Conservation (phyloP, 2,329 filamentous ascomycete genomes). For the Monosporascus sp. region DNA sequence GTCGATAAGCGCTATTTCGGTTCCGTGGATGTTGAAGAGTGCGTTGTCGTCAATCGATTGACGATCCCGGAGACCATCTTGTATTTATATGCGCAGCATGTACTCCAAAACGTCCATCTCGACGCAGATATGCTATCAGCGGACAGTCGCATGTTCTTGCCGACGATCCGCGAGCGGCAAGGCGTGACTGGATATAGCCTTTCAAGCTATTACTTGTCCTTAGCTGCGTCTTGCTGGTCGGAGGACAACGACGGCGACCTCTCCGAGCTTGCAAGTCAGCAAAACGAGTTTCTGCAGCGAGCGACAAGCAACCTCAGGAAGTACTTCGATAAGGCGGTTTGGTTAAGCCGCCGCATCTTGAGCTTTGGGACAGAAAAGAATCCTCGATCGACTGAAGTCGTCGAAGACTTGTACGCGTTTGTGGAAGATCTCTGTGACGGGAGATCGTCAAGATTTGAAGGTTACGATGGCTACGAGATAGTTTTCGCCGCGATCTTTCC, state of each 20-base stretch:
- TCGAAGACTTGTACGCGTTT: not conserved
- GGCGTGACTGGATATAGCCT: not conserved
- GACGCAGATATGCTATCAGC: constrained; percentile 15
- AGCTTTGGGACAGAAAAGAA: not conserved
- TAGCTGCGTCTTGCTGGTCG: not conserved
- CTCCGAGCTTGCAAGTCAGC: not conserved
- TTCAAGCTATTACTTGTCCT: not conserved
- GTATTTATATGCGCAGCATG: constrained; percentile 26
- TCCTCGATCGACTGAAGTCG: not conserved
- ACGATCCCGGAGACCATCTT: constrained; percentile 14
- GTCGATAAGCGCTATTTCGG: constrained; percentile 20
- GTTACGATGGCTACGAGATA: not conserved
- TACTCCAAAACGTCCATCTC: constrained; percentile 23
- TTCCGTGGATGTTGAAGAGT: constrained; percentile 12
- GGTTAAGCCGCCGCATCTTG: not conserved
- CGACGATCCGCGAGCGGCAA: not conserved
- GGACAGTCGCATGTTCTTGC: not conserved
- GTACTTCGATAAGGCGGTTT: not conserved
- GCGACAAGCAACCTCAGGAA: not conserved
- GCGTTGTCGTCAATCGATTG: constrained; percentile 23
- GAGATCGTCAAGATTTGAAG: not conserved
- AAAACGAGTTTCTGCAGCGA: not conserved
- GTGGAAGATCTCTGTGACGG: not conserved
- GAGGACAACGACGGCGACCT: not conserved
- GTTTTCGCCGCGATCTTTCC: not conserved